A percentile compares a stretch with the other conserved stretches of the same genome.
These are phyloP conservation scores for Fistulinella cinereoalba DNA, from an alignment of 1,284 basidiomycete species.

Conservation along the genomic window DNA sequence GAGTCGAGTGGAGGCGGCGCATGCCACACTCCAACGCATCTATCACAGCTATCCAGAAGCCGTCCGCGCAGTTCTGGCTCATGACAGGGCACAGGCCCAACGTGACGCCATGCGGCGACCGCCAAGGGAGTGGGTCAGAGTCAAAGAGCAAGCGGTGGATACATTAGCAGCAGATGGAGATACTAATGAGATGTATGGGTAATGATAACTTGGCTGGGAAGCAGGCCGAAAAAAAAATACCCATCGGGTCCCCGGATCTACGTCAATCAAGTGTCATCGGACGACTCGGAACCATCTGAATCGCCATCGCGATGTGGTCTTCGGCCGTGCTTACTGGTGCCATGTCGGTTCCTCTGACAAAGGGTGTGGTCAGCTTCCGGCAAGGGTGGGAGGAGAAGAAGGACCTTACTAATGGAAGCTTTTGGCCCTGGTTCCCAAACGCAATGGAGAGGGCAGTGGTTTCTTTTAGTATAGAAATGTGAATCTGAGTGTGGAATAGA, in stretches of 20 bases:
- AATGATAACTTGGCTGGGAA: constrained; percentile 22
- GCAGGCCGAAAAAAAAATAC: constrained; percentile 8
- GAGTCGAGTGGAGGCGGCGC: constrained; percentile 34
- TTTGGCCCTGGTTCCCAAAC: constrained; percentile 90
- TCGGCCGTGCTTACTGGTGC: constrained; percentile 54
- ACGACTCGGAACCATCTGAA: constrained; percentile 49
- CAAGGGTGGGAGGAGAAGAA: constrained; percentile 18
- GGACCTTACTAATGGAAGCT: constrained; percentile 73
- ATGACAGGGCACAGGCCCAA: constrained; percentile 35
- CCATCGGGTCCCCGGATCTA: constrained; percentile 9
- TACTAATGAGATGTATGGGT: constrained; percentile 21
- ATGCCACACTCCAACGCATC: constrained; percentile 42
- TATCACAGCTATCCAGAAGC: constrained; percentile 50
- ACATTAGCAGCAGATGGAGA: constrained; percentile 29
- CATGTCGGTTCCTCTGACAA: constrained; percentile 65
- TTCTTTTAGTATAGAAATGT: constrained; percentile 43
- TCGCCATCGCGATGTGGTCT: constrained; percentile 47
- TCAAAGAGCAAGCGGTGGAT: constrained; percentile 20
- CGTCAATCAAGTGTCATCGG: constrained; percentile 39
- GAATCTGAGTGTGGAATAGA: constrained; percentile 11
- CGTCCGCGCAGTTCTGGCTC: constrained; percentile 40
- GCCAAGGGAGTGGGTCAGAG: constrained; percentile 19
- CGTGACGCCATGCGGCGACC: constrained; percentile 20
- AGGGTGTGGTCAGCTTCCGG: constrained; percentile 27
- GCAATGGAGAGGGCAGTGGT: constrained; percentile 87